Evolutionary conservation across 441 rosid species (phyloP), one percentile per base, ranked within the genome.

Genomic region (Syzygium malaccense): DNA sequence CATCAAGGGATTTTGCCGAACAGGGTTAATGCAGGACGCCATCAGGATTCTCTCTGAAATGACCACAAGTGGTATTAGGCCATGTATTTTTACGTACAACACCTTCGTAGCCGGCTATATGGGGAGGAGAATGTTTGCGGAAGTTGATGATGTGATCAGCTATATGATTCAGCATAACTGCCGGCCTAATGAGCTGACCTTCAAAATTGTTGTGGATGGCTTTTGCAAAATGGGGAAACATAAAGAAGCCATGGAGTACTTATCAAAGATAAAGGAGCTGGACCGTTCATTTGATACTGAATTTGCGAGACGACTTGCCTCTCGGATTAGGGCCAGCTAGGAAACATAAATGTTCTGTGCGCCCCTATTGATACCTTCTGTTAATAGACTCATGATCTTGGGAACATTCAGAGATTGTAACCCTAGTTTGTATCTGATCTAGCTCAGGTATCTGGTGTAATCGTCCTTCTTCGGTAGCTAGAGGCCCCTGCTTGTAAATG

Each of bases 1-100:
- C 89, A 96, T 97, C 85, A 97, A 97, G 93, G 99, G 96, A 26
- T 97, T 97, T 91, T 97, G 99, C 92, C 92, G 98, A 86, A 92
- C 91, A 93, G 97, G 98, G 87, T 94, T 96, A 71, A 95, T 97
- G 96, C 94, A 95, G 86, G 98, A 97, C 86, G 96, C 98, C 60
- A 89, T 97, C 23, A 94, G 98, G 90, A 91, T 93, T 87, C 87
- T 97, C 28, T 91, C 96, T 9, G 96, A 96, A 91, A 97, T 97
- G 99, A 94, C 94, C 78, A 89, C 90, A 10, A 89, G 78, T 3
- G 98, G 98, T 26, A 93, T 97, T 84, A 93, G 93, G 64, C 99
- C 99, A 0, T 97, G 99, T 71, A 95, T 96, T 23, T 92, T 97
- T 88, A 97, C 99, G 4, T 97, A 96, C 91, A 97, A 96, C 89